These are phyloP conservation scores for Ceriops tagal DNA, from an alignment of 345 rosid species.

Conservation along the genomic window DNA sequence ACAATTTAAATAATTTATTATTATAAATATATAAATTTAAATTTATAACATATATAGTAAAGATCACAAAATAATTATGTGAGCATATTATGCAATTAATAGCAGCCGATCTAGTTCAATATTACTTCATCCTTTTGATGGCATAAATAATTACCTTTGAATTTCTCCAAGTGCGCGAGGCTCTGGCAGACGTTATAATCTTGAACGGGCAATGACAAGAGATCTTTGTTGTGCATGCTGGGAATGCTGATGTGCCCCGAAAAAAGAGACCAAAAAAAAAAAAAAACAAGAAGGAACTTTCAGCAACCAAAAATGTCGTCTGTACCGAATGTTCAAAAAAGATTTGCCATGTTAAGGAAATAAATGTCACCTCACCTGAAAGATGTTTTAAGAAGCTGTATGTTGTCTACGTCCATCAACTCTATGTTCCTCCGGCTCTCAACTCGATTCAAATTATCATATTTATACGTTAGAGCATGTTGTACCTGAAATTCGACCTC, in stretches of 20 bases:
- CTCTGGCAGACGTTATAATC: constrained; percentile 17
- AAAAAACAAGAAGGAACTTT: too few relatives aligned
- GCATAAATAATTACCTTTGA: constrained; percentile 12
- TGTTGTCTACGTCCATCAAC: constrained; percentile 1
- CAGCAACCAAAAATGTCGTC: not conserved
- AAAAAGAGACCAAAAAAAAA: not conserved
- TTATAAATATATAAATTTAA: too few relatives aligned
- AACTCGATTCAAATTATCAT: constrained; percentile 16
- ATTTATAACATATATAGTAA: too few relatives aligned
- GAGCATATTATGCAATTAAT: too few relatives aligned
- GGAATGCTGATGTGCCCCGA: not conserved
- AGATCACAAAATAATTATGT: too few relatives aligned
- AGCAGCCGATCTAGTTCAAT: too few relatives aligned
- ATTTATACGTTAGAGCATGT: constrained; percentile 8
- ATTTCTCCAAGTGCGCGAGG: constrained; percentile 9
- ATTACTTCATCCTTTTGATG: too few relatives aligned
- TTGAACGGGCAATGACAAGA: constrained; percentile 7
- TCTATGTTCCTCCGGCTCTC: constrained; percentile 13
- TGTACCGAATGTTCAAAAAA: too few relatives aligned
- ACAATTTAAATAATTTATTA: too few relatives aligned
- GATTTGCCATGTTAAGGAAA: not conserved
- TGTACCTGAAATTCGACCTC: constrained; percentile 11
- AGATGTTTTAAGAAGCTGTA: constrained; percentile 11
- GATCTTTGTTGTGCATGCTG: not conserved
- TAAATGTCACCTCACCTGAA: not conserved